phyloP scores from a whole-genome alignment of 2,329 filamentous ascomycete species.

The Aspergillus sp. region DNA sequence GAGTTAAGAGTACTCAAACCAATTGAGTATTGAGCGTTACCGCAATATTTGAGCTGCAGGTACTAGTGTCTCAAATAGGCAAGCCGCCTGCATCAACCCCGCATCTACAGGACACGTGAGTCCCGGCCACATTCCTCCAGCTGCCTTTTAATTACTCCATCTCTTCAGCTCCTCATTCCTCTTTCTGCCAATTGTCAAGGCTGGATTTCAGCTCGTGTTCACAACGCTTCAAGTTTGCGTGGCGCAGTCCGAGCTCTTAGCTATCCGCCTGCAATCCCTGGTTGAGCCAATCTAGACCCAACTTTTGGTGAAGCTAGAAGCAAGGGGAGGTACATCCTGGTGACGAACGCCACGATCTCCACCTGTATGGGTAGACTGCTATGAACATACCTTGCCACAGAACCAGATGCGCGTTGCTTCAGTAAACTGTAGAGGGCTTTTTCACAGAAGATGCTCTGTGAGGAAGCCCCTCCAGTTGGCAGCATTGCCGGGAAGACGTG shows the following conservation, averaged over 20 bases:
- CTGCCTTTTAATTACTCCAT: neutral
- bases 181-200: neutral
- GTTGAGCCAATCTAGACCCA: neutral
- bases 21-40: neutral
- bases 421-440: neutral
- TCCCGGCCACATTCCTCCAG: neutral
- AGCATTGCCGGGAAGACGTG: constrained; percentile 13
- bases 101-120: neutral
- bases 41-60: neutral
- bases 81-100: neutral
- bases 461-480: neutral
- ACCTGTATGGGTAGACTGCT: neutral
- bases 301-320: neutral
- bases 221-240: neutral
- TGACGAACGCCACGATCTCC: neutral
- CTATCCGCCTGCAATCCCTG: neutral
- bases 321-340: neutral
- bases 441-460: neutral
- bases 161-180: neutral
- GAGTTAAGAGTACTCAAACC: too few species aligned
- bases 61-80: neutral
- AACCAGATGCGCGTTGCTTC: neutral
- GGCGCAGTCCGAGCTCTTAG: neutral
- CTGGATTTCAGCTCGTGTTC: neutral
- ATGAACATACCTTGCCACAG: neutral